Percentiles rank a stretch among this genome's conserved stretches.
These are phyloP conservation scores for Fonsecaea erecta DNA, from an alignment of 2,329 filamentous ascomycete genomes.

Conservation along the genomic window DNA sequence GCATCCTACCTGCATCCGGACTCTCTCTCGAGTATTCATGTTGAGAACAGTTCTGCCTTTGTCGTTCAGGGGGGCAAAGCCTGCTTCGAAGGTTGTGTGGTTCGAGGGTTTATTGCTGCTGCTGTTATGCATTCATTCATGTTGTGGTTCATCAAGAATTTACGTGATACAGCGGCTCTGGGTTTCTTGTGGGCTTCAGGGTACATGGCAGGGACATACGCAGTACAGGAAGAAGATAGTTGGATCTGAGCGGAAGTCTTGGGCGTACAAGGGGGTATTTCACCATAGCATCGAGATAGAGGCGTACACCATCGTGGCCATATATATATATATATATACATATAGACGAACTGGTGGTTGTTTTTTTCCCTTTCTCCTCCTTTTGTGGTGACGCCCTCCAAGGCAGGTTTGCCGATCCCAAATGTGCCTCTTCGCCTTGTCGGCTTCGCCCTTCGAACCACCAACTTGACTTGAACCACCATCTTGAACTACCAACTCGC, in stretches of 20 bases:
- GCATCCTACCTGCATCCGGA: neutral
- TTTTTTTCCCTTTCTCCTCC: neutral
- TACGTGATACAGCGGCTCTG: neutral
- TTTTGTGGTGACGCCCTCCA: neutral
- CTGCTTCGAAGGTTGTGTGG: too few species aligned
- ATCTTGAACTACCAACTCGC: neutral
- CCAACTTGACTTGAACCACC: neutral
- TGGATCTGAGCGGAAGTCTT: neutral
- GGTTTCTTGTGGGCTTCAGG: neutral
- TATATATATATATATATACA: too few species aligned
- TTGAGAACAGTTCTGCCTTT: neutral
- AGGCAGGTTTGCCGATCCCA: constrained; percentile 6
- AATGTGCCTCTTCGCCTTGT: neutral
- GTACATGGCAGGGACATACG: too few species aligned
- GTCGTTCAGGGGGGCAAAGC: neutral
- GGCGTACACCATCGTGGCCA: too few species aligned
- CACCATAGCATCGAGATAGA: too few species aligned
- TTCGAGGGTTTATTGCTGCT: neutral
- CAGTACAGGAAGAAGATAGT: neutral
- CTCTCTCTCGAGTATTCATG: neutral
- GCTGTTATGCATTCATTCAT: neutral
- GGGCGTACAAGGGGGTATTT: neutral
- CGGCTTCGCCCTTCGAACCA: neutral
- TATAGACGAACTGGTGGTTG: neutral
- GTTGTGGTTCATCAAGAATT: too few species aligned